Evolutionary conservation across 768 basidiomycete species (phyloP).

Genomic region (Fibroporia radiculosa): DNA sequence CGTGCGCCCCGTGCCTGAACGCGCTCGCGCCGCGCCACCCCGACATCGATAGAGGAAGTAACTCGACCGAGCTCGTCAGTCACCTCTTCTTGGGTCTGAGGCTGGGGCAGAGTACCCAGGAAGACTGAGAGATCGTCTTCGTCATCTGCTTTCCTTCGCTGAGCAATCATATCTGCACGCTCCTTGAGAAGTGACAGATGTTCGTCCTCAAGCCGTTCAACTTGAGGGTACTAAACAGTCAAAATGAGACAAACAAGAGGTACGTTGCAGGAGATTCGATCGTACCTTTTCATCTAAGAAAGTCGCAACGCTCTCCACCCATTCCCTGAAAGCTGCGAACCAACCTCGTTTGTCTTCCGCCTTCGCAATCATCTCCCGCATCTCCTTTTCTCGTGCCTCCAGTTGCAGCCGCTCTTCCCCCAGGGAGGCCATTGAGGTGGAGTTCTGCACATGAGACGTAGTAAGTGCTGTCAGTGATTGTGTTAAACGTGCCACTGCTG

Average conservation of each 20-base stretch:
- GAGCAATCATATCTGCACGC: constrained; percentile 56
- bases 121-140: constrained; percentile 72
- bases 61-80: constrained; percentile 57
- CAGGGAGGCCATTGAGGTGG: constrained; percentile 46
- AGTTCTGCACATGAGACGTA: constrained; percentile 60
- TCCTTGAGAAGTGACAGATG: constrained; percentile 68
- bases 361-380: constrained; percentile 64
- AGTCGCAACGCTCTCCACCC: constrained; percentile 76
- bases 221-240: constrained; percentile 54
- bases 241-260: no score
- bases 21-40: constrained; percentile 43
- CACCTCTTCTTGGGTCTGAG: constrained; percentile 30
- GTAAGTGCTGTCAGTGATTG: constrained; percentile 53
- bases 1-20: constrained; percentile 52
- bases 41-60: constrained; percentile 38
- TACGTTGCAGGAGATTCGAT: neutral
- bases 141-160: constrained; percentile 68
- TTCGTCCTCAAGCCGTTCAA: constrained; percentile 76
- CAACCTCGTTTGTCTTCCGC: constrained; percentile 78
- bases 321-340: constrained; percentile 72
- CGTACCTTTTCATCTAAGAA: constrained; percentile 84
- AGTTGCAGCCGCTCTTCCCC: constrained; percentile 51
- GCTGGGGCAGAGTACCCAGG: constrained; percentile 45
- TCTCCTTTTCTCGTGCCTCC: constrained; percentile 59
- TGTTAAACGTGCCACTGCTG: constrained; percentile 54